Percentiles rank a stretch among this genome's conserved stretches.
Evolutionary conservation across 2,329 filamentous ascomycete genomes (phyloP).

Genomic region (Hirsutella thompsonii): DNA sequence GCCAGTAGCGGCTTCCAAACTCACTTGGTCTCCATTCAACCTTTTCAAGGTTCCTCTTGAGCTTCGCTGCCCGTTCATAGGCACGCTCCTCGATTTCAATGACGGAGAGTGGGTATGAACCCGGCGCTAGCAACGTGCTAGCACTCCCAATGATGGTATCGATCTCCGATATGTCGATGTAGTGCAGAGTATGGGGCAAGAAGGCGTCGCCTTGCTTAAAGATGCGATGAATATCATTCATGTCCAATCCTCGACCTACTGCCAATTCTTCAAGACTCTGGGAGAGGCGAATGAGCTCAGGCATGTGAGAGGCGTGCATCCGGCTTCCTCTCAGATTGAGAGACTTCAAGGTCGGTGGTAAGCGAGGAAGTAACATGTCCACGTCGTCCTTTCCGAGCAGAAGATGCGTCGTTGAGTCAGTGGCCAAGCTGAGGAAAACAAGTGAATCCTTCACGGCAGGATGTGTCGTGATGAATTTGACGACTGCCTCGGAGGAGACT

Average conservation of each 20-base stretch:
- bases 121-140: conserved; percentile 43
- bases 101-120: conserved; percentile 59
- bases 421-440: conserved; percentile 60
- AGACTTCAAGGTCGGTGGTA: conserved; percentile 57
- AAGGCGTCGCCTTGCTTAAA: conserved; percentile 37
- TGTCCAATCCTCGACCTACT: conserved; percentile 53
- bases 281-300: conserved; percentile 49
- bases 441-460: conserved; percentile 52
- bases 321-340: conserved; percentile 65
- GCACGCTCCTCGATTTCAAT: conserved; percentile 62
- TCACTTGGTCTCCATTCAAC: conserved; percentile 62
- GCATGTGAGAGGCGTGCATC: conserved; percentile 52
- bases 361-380: conserved; percentile 46
- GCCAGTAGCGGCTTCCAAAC: conserved; percentile 50
- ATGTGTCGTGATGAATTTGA: conserved; percentile 59
- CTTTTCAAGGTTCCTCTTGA: conserved; percentile 43
- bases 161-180: conserved; percentile 61
- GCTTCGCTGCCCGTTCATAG: conserved; percentile 50
- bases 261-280: conserved; percentile 65
- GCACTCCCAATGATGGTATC: conserved; percentile 43
- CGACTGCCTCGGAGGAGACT: conserved; percentile 51
- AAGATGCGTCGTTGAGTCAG: conserved; percentile 60
- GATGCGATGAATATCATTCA: conserved; percentile 52
- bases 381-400: conserved; percentile 56
- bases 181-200: conserved; percentile 50